These are phyloP conservation scores for Trametes coccinea DNA, from an alignment of 768 basidiomycete species.

Conservation along the genomic window DNA sequence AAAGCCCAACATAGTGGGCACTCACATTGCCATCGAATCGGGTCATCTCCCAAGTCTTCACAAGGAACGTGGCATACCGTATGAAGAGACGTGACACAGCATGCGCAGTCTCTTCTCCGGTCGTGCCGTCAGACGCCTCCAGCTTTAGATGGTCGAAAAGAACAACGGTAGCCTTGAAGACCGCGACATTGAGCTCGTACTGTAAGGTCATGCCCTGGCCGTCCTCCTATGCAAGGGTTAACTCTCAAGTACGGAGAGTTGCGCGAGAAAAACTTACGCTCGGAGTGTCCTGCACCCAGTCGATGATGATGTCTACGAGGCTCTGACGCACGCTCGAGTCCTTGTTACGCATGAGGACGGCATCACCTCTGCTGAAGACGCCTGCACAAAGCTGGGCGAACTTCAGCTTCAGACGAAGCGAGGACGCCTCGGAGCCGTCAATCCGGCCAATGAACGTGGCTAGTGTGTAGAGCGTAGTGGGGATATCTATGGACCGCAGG, in stretches of 20 bases:
- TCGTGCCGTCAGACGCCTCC: slow-evolving; percentile 52
- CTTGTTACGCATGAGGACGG: slow-evolving; percentile 58
- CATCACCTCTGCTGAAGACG: slow-evolving; percentile 61
- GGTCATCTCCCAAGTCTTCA: slow-evolving; percentile 58
- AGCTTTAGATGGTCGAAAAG: slow-evolving; percentile 76
- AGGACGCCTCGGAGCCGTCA: slow-evolving; percentile 41
- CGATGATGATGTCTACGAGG: slow-evolving; percentile 73
- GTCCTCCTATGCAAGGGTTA: slow-evolving; percentile 27
- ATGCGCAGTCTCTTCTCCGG: slow-evolving; percentile 65
- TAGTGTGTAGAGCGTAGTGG: slow-evolving; percentile 47
- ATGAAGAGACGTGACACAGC: slow-evolving; percentile 78
- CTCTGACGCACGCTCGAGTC: slow-evolving; percentile 66
- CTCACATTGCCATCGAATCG: slow-evolving; percentile 43
- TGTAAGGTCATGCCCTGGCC: slow-evolving; percentile 41
- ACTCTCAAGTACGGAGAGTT: background rate
- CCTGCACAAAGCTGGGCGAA: slow-evolving; percentile 74
- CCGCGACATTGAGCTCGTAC: slow-evolving; percentile 71
- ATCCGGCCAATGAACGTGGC: slow-evolving; percentile 68
- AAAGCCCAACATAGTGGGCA: background rate
- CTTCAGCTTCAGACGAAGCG: slow-evolving; percentile 68
- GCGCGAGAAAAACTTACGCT: slow-evolving; percentile 40
- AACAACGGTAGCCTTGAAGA: slow-evolving; percentile 72
- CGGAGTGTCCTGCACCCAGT: slow-evolving; percentile 68
- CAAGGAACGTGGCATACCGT: slow-evolving; percentile 67
- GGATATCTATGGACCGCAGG: slow-evolving; percentile 62